These are phyloP conservation scores for Halophytophthora polymorphica DNA, from an alignment of 352 stramenopile genomes.

Conservation along the genomic window DNA sequence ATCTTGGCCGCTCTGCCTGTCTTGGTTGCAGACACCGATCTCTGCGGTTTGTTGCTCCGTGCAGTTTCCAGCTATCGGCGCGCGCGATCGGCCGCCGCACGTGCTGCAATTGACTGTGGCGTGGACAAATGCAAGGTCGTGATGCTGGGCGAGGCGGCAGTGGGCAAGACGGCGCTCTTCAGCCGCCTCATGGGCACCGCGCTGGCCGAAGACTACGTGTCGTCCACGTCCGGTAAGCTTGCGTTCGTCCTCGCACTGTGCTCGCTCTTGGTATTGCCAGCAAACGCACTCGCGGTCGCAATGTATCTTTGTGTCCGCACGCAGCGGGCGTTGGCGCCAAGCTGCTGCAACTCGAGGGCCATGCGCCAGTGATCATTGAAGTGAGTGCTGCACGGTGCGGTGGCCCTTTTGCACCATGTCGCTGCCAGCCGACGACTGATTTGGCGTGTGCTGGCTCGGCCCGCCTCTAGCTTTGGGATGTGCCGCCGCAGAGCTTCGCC, in stretches of 20 bases:
- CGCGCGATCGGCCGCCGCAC: slow-evolving; percentile 16
- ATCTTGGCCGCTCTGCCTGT: too few species aligned
- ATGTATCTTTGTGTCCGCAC: too few species aligned
- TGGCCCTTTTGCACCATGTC: not conserved
- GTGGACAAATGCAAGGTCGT: slow-evolving; percentile 48
- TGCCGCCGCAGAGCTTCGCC: slow-evolving; percentile 46
- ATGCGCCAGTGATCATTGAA: slow-evolving; percentile 38
- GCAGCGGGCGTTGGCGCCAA: slow-evolving; percentile 52
- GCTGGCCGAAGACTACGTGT: slow-evolving; percentile 14
- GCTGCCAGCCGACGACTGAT: not conserved
- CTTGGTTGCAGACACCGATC: too few species aligned
- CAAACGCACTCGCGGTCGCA: too few species aligned
- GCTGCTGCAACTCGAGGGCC: slow-evolving; percentile 39
- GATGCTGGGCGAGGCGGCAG: slow-evolving; percentile 32
- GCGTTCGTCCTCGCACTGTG: too few species aligned
- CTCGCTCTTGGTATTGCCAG: too few species aligned
- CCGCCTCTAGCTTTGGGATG: slow-evolving; percentile 62
- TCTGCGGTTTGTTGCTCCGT: not conserved
- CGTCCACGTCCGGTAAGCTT: slow-evolving; percentile 49
- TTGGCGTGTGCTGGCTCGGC: not conserved
- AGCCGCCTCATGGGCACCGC: slow-evolving; percentile 36
- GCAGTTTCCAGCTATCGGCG: slow-evolving; percentile 12
- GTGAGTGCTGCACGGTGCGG: slow-evolving; percentile 11
- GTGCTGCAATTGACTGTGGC: not conserved
- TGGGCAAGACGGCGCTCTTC: slow-evolving; percentile 60